Base-by-base conservation (phyloP, 1,284 basidiomycete species). In the Ustilago trichophora region DNA sequence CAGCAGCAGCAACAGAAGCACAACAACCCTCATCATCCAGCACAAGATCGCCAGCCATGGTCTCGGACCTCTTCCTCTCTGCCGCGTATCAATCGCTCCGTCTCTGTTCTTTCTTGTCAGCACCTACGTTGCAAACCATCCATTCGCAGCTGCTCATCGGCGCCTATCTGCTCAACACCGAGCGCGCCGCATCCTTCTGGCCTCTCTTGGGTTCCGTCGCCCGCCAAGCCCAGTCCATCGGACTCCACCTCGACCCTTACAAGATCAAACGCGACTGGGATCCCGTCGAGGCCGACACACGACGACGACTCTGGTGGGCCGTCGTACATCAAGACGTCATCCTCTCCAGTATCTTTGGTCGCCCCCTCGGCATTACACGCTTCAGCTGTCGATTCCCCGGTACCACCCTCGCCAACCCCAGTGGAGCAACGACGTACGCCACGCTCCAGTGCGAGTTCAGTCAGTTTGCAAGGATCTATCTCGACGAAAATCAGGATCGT, bases 81-180 rank as follows among this genome's bases (percentile, higher is more conserved):
- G 67, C 67, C 10, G 51, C 67, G 10, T 70, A 70, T 18, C 67
- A 70, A 29, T 63, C 67, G 15, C 43, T 70, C 3, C 52, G 67
- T 10, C 45, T 70, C 2, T 70, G 67, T 32, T 65, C 62, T 3
- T 70, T 70, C 46, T 49, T 70, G 11, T 55, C 50, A 5, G 52
- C 67, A 2, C 67, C 67, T 3, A 65, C 67, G 6, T 29, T 70
- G 22, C 62, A 70, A 35, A 70, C 67, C 8, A 70, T 70, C 16
- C 67, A 70, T 40, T 58, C 62, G n/a, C 67, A 70, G 47, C 62
- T 70, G 22, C 46, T 70, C 18, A 65, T 70, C 18, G 67, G 67
- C 4, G 41, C 55, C 10, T 70, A 70, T 25, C 35, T 70, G 45
- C 52, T 63, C 44, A 66, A 70, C 46, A 65, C 67, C 10, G 67